phyloP scores from a whole-genome alignment of 2,329 filamentous ascomycete species.

The Cladosporium colombiae region DNA sequence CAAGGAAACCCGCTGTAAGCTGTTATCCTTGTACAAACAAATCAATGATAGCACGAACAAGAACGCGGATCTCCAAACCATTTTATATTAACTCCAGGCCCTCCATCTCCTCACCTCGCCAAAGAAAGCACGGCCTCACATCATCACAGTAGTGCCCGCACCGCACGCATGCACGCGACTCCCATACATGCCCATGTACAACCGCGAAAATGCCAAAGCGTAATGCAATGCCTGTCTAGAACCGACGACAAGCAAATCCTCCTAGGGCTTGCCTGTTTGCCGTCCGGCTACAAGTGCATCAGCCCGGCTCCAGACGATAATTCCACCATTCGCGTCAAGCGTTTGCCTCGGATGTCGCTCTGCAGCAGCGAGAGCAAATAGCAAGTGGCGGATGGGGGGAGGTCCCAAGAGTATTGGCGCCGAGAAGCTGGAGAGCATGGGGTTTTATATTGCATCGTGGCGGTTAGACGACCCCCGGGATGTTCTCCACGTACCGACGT shows the following conservation, averaged over 20 bases:
- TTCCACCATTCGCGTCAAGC: conserved; percentile 6
- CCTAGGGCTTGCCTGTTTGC: background rate
- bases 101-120: background rate
- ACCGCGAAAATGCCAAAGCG: too few species aligned
- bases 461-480: background rate
- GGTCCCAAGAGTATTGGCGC: conserved; percentile 6
- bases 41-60: background rate
- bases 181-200: background rate
- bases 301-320: background rate
- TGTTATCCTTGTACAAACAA: background rate
- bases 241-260: background rate
- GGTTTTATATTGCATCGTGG: background rate
- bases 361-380: too few species aligned
- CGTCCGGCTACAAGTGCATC: background rate
- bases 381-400: background rate
- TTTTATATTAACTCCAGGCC: background rate
- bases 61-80: background rate
- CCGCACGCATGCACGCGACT: background rate
- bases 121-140: background rate
- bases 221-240: background rate
- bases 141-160: background rate
- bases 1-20: background rate
- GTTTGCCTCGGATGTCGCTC: background rate
- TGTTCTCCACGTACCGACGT: conserved; percentile 6
- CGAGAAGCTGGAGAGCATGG: conserved; percentile 3